A percentile compares a stretch with the other conserved stretches of the same genome.
Evolutionary conservation across 1,139 yeast genomes (phyloP).

Genomic region (Nadsonia starkeyi-henricii): DNA sequence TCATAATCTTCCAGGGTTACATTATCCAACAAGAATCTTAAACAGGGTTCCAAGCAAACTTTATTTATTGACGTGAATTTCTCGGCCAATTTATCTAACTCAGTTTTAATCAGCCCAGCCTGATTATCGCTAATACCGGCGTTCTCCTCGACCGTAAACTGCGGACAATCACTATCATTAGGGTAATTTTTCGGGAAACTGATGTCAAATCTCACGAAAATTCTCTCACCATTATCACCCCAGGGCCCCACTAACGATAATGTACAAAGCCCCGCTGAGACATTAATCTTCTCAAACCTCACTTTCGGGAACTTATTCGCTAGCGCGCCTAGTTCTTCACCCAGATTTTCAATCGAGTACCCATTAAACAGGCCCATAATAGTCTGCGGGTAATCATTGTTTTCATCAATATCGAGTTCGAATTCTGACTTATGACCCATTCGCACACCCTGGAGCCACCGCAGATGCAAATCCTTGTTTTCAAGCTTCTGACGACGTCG

Average conservation of each 20-base stretch:
- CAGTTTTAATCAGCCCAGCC: slow-evolving; percentile 35
- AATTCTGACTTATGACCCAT: slow-evolving; percentile 43
- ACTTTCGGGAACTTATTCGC: slow-evolving; percentile 86
- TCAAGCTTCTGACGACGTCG: slow-evolving; percentile 5
- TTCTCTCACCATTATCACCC: slow-evolving; percentile 16
- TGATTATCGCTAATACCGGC: slow-evolving; percentile 42
- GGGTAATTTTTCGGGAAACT: slow-evolving; percentile 67
- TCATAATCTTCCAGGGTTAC: background rate
- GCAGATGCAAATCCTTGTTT: slow-evolving; percentile 34
- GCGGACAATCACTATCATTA: slow-evolving; percentile 30
- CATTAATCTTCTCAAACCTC: slow-evolving; percentile 74
- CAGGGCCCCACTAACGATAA: slow-evolving; percentile 73
- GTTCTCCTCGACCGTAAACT: slow-evolving; percentile 65
- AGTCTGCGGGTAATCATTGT: slow-evolving; percentile 16
- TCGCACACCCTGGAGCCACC: slow-evolving; percentile 90
- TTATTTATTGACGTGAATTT: slow-evolving; percentile 42
- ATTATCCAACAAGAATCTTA: slow-evolving; percentile 33
- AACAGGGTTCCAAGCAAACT: slow-evolving; percentile 70
- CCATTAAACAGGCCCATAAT: slow-evolving; percentile 35
- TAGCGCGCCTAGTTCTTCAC: slow-evolving; percentile 81
- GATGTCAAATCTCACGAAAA: slow-evolving; percentile 57
- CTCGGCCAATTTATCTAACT: slow-evolving; percentile 41
- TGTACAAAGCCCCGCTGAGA: slow-evolving; percentile 67
- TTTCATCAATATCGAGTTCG: slow-evolving; percentile 22
- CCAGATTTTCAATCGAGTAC: slow-evolving; percentile 30